phyloP scores from a whole-genome alignment of 1,284 basidiomycete species.

The Sanghuangporus weigelae region DNA sequence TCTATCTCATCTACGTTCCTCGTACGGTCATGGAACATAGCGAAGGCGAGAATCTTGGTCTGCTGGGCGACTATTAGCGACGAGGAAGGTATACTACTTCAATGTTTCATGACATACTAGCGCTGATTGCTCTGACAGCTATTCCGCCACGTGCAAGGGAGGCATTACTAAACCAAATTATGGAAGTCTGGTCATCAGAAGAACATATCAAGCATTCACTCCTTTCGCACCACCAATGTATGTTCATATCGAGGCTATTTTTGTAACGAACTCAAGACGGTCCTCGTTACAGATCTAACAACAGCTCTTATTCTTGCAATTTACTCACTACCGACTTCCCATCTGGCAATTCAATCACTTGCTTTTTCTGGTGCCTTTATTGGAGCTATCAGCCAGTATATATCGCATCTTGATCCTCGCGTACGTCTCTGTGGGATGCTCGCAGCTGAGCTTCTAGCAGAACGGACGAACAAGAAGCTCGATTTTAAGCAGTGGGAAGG shows the following conservation, averaged over 20 bases:
- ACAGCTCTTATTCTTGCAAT: constrained; percentile 60
- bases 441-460: constrained; percentile 76
- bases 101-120: neutral
- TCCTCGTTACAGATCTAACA: constrained; percentile 51
- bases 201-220: constrained; percentile 71
- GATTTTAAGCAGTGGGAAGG: constrained; percentile 86
- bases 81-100: constrained; percentile 31
- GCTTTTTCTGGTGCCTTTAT: constrained; percentile 64
- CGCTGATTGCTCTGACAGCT: constrained; percentile 31
- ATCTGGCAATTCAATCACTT: constrained; percentile 33
- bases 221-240: constrained; percentile 65
- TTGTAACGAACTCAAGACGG: neutral
- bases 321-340: constrained; percentile 49
- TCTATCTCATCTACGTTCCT: constrained; percentile 44
- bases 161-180: constrained; percentile 39
- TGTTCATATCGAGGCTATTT: constrained; percentile 22
- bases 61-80: constrained; percentile 53
- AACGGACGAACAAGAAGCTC: constrained; percentile 56
- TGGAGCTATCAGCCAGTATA: constrained; percentile 68
- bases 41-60: constrained; percentile 54
- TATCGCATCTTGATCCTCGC: constrained; percentile 71
- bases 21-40: constrained; percentile 52
- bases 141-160: constrained; percentile 28
- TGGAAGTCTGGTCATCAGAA: constrained; percentile 59
- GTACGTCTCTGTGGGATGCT: constrained; percentile 93